These are phyloP conservation scores for Kodamaea laetipori DNA, from an alignment of 805 yeast genomes.

Conservation along the genomic window DNA sequence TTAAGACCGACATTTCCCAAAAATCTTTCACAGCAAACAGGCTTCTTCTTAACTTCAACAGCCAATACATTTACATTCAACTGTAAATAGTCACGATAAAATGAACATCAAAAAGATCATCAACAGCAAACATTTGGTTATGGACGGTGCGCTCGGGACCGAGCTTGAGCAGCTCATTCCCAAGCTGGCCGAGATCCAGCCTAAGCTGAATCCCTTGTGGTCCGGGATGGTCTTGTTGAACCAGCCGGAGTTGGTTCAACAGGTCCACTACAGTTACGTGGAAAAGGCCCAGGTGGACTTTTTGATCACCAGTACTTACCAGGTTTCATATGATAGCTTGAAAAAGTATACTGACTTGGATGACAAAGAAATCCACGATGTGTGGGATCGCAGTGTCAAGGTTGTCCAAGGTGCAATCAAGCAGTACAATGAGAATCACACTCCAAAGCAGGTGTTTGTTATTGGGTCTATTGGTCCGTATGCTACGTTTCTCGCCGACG, in stretches of 20 bases:
- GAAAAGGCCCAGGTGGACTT: slow-evolving; percentile 55
- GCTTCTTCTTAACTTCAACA: slow-evolving; percentile 9
- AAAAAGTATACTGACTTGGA: slow-evolving; percentile 21
- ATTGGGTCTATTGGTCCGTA: slow-evolving; percentile 78
- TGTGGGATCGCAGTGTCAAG: slow-evolving; percentile 29
- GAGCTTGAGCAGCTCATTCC: slow-evolving; percentile 23
- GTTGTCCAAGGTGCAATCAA: slow-evolving; percentile 25
- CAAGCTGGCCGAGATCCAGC: slow-evolving; percentile 19
- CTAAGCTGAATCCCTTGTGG: slow-evolving; percentile 53
- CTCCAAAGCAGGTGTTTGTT: slow-evolving; percentile 27
- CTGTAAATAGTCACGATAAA: slow-evolving; percentile 6
- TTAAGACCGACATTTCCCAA: background rate
- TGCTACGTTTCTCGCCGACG: slow-evolving; percentile 68
- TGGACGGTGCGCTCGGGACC: slow-evolving; percentile 22
- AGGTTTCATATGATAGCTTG: slow-evolving; percentile 50
- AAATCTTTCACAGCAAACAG: background rate
- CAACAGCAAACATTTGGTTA: slow-evolving; percentile 9
- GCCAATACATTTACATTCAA: slow-evolving; percentile 9
- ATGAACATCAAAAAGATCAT: slow-evolving; percentile 9
- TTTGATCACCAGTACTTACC: slow-evolving; percentile 61
- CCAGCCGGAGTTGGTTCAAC: slow-evolving; percentile 44
- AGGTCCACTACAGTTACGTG: slow-evolving; percentile 54
- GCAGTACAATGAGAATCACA: slow-evolving; percentile 7
- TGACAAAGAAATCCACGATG: slow-evolving; percentile 17
- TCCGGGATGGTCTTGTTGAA: slow-evolving; percentile 54